Conservation (phyloP, 1,284 basidiomycete species). For the Jaminaea rosea region DNA sequence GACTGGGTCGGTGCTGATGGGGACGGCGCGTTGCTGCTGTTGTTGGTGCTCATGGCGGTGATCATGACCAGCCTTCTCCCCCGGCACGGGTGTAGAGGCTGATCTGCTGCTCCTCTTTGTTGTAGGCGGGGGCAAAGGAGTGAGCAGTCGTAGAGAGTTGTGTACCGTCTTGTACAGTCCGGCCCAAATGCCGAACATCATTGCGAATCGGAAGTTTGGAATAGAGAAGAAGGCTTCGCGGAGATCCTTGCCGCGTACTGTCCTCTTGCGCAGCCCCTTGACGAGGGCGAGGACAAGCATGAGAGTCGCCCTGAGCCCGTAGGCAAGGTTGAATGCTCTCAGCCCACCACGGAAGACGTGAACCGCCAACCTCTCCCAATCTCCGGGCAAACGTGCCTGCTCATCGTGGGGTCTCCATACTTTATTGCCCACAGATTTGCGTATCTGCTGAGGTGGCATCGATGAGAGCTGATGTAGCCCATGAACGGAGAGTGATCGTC, state of each 20-base stretch:
- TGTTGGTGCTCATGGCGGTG: too few relatives aligned
- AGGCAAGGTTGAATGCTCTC: constrained; percentile 36
- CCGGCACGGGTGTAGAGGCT: not conserved
- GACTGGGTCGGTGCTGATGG: not conserved
- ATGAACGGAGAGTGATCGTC: constrained; percentile 34
- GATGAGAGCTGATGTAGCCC: constrained; percentile 36
- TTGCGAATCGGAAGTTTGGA: constrained; percentile 35
- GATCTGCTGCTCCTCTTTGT: constrained; percentile 8
- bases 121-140: constrained; percentile 22
- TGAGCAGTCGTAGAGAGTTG: constrained; percentile 40
- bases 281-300: constrained; percentile 35
- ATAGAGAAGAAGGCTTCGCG: constrained; percentile 26
- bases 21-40: not conserved
- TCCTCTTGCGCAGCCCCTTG: constrained; percentile 27
- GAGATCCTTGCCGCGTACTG: constrained; percentile 16
- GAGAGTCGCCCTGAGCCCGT: constrained; percentile 31
- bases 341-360: constrained; percentile 37
- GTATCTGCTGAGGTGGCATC: constrained; percentile 28
- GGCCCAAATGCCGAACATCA: constrained; percentile 39
- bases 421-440: constrained; percentile 34
- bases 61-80: not conserved
- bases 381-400: constrained; percentile 28
- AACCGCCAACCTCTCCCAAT: constrained; percentile 42
- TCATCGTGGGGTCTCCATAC: constrained; percentile 45
- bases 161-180: constrained; percentile 41